phyloP scores from a whole-genome alignment of 164 flowering plant genomes.

The Vitis labrusca region DNA sequence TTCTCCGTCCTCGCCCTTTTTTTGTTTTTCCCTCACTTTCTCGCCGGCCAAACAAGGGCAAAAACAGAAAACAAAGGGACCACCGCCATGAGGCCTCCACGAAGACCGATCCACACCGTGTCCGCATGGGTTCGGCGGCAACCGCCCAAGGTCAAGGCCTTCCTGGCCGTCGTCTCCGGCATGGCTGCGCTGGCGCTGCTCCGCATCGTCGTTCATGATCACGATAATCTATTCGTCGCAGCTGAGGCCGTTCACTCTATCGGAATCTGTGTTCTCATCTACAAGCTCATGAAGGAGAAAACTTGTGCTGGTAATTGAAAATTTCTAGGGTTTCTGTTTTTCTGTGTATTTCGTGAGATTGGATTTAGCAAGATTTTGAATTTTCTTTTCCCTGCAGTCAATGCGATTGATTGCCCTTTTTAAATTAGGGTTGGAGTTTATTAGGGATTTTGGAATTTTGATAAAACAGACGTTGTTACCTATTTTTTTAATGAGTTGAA shows the following conservation, averaged over 20 bases:
- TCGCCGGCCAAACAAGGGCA: background rate
- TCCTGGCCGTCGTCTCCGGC: conserved; percentile 62
- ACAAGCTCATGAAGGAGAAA: conserved; percentile 72
- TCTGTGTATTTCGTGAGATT: background rate
- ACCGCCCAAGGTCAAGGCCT: conserved; percentile 76
- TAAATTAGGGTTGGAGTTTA: too few relatives aligned
- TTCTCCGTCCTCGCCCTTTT: background rate
- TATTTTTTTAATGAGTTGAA: too few relatives aligned
- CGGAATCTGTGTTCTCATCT: conserved; percentile 65
- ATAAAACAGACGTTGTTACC: too few relatives aligned
- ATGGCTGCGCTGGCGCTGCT: conserved; percentile 64
- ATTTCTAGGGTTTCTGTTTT: background rate
- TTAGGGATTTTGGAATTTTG: too few relatives aligned
- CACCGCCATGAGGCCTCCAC: conserved; percentile 41
- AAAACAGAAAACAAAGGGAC: conserved; percentile 3
- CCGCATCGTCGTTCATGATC: conserved; percentile 66
- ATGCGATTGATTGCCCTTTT: too few relatives aligned
- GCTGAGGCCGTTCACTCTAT: conserved; percentile 73
- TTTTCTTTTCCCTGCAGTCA: too few relatives aligned
- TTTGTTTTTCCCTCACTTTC: too few relatives aligned
- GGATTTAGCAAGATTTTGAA: too few relatives aligned
- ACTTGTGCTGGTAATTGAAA: conserved; percentile 64
- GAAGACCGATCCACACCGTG: conserved; percentile 59
- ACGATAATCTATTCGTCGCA: conserved; percentile 74
- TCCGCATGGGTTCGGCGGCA: conserved; percentile 64